Evolutionary conservation across 345 rosid species (phyloP).

Genomic region (Lumnitzera racemosa): DNA sequence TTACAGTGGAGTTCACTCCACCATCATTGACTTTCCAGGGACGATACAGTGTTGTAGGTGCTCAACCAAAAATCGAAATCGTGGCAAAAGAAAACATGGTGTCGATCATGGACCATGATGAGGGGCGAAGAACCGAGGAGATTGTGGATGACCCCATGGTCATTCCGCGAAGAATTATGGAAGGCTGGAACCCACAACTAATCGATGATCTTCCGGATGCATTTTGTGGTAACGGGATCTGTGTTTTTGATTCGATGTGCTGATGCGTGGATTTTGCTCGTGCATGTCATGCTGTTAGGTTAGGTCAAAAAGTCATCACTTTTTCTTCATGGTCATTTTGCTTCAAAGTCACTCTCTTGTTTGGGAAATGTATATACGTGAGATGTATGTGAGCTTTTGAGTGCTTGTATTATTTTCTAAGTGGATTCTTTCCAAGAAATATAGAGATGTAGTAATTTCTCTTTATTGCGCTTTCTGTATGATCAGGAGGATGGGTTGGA

Average conservation of each 20-base stretch:
- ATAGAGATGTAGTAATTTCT: neutral
- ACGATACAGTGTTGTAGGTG: constrained; percentile 81
- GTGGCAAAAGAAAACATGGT: constrained; percentile 81
- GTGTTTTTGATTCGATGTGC: constrained; percentile 2
- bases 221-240: constrained; percentile 56
- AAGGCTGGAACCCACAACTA: constrained; percentile 75
- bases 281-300: neutral
- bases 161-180: constrained; percentile 78
- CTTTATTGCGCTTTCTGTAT: too few species aligned
- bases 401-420: neutral
- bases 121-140: constrained; percentile 55
- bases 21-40: constrained; percentile 35
- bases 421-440: neutral
- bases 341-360: too few species aligned
- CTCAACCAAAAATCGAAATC: constrained; percentile 85
- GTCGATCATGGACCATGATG: constrained; percentile 68
- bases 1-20: neutral
- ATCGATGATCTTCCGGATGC: constrained; percentile 80
- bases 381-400: neutral
- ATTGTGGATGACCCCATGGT: constrained; percentile 88
- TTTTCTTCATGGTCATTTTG: too few species aligned
- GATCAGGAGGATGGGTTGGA: constrained; percentile 93
- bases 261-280: neutral
- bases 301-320: neutral
- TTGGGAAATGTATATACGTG: neutral